Evolutionary conservation across 2,329 filamentous ascomycete species (phyloP), one percentile per base, ranked within the genome.

Genomic region (Fusarium odoratissimum): DNA sequence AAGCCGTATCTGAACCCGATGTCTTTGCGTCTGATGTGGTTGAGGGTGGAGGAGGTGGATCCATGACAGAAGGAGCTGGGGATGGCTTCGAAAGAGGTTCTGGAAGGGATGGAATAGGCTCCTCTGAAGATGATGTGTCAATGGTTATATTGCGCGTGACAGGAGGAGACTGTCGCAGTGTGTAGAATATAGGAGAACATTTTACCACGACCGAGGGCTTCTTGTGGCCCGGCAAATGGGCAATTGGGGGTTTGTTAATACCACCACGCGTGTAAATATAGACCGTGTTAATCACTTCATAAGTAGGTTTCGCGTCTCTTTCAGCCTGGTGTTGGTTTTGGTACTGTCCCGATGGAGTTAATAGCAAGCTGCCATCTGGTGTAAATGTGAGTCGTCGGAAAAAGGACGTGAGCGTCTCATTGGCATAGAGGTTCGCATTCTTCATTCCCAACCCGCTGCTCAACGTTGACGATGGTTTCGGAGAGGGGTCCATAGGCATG

Each of bases 211-310:
- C 94, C 0, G 96, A 98, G 0, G 96, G 96, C 82, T 99, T 99
- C 86, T 98, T 99, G 83, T 98, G 95, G 4, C 96, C 96, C 0
- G 96, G 96, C 11, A 99, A 87, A 82, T 98, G 96, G 11, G 95
- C 95, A 64, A 98, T 93, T 5, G 96, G 96, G 3, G 96, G 95
- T 80, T 97, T 98, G 84, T 98, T 98, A 79, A 99, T 94, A 30
- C 96, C 96, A 35, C 95, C 96, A 76, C 96, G 89, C 0, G 95
- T 98, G 82, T 99, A 99, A 60, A 99, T 96, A 82, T 99, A 99
- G 28, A 99, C 97, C 0, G 96, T 99, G 79, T 99, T 99, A 76
- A 93, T 95, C 57, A 98, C 89, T 74, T 99, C 95, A 75, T 96
- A 95, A 1, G 88, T 88, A 1, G 90, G 88, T 81, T 95, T 97